phyloP scores from a whole-genome alignment of 169 alveolate genomes.

The Cryptosporidium ryanae region DNA sequence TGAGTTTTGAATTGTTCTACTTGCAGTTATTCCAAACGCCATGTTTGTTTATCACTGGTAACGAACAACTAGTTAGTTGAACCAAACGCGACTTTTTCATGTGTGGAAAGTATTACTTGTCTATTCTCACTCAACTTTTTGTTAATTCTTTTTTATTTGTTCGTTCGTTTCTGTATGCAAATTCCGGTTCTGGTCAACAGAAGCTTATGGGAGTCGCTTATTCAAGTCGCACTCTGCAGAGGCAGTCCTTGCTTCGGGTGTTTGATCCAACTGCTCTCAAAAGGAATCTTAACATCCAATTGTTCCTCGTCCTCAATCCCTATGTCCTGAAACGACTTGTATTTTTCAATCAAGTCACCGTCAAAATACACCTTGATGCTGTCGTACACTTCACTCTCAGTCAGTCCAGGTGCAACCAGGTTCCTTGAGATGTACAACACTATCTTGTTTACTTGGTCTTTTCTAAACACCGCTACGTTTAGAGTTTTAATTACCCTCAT shows the following conservation, averaged over 20 bases:
- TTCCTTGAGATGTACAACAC: constrained; percentile 47
- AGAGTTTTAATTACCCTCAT: constrained; percentile 29
- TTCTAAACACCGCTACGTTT: constrained; percentile 31
- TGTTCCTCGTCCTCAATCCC: constrained; percentile 65
- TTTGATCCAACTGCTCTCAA: constrained; percentile 46
- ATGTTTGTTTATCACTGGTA: no score
- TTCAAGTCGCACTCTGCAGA: no score
- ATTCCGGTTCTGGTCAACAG: no score
- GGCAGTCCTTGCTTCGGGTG: neutral
- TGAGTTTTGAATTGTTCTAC: no score
- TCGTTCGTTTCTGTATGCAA: no score
- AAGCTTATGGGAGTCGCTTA: no score
- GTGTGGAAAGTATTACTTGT: no score
- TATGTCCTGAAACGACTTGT: constrained; percentile 1
- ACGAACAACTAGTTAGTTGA: neutral
- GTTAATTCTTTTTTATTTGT: no score
- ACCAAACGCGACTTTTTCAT: neutral
- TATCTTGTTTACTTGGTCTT: constrained; percentile 13
- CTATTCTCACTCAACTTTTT: no score
- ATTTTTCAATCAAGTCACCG: constrained; percentile 24
- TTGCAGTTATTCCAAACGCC: no score
- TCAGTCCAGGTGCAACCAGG: constrained; percentile 5
- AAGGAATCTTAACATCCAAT: constrained; percentile 57
- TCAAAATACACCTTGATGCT: constrained; percentile 46
- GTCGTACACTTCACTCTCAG: neutral